A percentile compares a stretch with the other conserved stretches of the same genome.
Evolutionary conservation across 1,284 basidiomycete species (phyloP).

Genomic region (Chondrostereum purpureum): DNA sequence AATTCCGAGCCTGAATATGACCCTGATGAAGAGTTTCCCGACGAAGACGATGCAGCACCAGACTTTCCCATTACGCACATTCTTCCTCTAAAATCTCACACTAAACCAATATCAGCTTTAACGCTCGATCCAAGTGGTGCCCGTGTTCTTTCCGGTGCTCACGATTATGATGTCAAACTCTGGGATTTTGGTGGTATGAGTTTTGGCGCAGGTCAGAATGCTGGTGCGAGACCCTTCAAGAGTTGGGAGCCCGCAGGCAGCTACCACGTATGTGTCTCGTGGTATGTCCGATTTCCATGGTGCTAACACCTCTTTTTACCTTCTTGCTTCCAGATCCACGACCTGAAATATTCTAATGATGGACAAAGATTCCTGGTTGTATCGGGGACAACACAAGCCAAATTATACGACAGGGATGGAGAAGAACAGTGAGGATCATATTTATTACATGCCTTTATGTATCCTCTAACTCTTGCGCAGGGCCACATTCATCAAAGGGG

Average conservation of each 20-base stretch:
- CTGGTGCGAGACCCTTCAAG: constrained; percentile 86
- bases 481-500: constrained; percentile 88
- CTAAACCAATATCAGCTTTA: constrained; percentile 89
- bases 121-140: constrained; percentile 91
- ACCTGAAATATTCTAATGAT: constrained; percentile 82
- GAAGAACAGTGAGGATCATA: constrained; percentile 83
- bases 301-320: constrained; percentile 12
- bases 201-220: constrained; percentile 83
- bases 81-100: constrained; percentile 87
- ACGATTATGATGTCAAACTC: constrained; percentile 96
- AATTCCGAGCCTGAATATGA: constrained; percentile 57
- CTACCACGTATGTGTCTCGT: constrained; percentile 69
- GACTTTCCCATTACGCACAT: constrained; percentile 85
- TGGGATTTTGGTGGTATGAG: constrained; percentile 99
- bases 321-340: constrained; percentile 63
- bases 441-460: constrained; percentile 13
- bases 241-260: constrained; percentile 90
- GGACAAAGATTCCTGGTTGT: constrained; percentile 82
- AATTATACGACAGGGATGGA: constrained; percentile 85
- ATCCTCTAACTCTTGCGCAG: constrained; percentile 44
- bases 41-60: constrained; percentile 32
- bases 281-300: constrained; percentile 9
- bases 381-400: constrained; percentile 85
- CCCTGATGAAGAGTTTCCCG: constrained; percentile 35
- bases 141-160: constrained; percentile 83